Percentiles rank a stretch among this genome's conserved stretches.
These are phyloP conservation scores for Solanum arcanum DNA, from an alignment of 257 asterid species.

Conservation along the genomic window DNA sequence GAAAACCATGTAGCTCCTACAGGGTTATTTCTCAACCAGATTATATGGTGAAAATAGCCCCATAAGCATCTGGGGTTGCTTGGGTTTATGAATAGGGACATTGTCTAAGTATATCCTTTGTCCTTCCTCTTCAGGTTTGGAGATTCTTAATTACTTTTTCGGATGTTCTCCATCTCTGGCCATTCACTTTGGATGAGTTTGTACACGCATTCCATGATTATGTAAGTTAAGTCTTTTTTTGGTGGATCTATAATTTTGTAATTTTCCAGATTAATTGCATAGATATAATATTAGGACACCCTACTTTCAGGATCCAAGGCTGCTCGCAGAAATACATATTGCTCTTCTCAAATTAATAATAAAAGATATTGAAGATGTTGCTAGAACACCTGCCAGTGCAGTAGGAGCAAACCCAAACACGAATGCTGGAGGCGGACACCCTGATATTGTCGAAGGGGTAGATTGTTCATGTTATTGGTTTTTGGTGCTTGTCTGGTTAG, in stretches of 20 bases:
- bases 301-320: slow-evolving; percentile 60
- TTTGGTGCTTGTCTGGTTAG: not conserved
- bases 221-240: slow-evolving; percentile 25
- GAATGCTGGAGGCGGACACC: slow-evolving; percentile 72
- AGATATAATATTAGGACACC: not conserved
- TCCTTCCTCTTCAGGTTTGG: slow-evolving; percentile 47
- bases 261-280: not conserved
- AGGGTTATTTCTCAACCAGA: not conserved
- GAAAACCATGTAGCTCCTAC: not conserved
- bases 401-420: slow-evolving; percentile 37
- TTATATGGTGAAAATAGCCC: not conserved
- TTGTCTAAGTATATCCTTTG: not conserved
- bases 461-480: not conserved
- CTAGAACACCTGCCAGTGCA: slow-evolving; percentile 44
- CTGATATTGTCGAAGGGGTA: slow-evolving; percentile 83
- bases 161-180: slow-evolving; percentile 89
- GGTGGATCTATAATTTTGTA: not conserved
- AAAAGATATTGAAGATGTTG: slow-evolving; percentile 82
- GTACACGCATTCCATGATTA: slow-evolving; percentile 63
- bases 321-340: slow-evolving; percentile 75
- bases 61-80: not conserved
- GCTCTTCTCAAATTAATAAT: slow-evolving; percentile 61
- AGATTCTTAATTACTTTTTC: slow-evolving; percentile 76
- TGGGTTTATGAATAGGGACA: not conserved
- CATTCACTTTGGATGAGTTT: slow-evolving; percentile 87